Evolutionary conservation across 495 filamentous ascomycete species (phyloP).

Genomic region (Aspergillus carlsbadensis): DNA sequence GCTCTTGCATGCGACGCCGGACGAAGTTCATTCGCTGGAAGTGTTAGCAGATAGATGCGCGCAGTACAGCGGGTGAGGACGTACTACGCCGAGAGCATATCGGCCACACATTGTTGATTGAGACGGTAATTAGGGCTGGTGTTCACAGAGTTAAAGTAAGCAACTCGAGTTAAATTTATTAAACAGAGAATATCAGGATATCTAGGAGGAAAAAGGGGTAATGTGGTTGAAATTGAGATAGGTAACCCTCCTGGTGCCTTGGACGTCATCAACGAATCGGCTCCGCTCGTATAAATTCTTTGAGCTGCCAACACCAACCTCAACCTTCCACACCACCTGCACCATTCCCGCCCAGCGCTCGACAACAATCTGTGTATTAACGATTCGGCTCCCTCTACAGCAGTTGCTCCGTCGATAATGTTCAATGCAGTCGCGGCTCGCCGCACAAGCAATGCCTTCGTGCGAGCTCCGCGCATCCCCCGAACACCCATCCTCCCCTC

Average conservation of each 20-base stretch:
- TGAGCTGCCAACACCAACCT: slow-evolving; percentile 1
- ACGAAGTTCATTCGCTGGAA: slow-evolving; percentile 61
- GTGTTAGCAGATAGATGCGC: not conserved
- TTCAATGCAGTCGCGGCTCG: slow-evolving; percentile 32
- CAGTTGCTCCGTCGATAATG: slow-evolving; percentile 22
- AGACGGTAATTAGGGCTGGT: too few relatives aligned
- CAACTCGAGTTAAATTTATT: not conserved
- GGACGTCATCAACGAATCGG: slow-evolving; percentile 8
- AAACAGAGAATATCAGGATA: too few relatives aligned
- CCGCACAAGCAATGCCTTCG: slow-evolving; percentile 31
- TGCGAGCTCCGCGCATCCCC: slow-evolving; percentile 2
- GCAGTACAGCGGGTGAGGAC: slow-evolving; percentile 21
- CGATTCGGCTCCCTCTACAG: not conserved
- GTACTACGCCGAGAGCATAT: slow-evolving; percentile 77
- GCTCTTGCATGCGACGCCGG: slow-evolving; percentile 65
- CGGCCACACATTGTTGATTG: slow-evolving; percentile 71
- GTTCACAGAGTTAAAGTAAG: not conserved
- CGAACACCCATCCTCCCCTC: slow-evolving; percentile 13
- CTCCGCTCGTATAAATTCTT: slow-evolving; percentile 8
- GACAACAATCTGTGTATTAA: not conserved
- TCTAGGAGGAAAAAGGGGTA: not conserved
- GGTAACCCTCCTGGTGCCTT: not conserved
- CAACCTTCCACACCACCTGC: not conserved
- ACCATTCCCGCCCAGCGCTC: not conserved
- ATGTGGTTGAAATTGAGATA: not conserved